A percentile compares a stretch with the other conserved stretches of the same genome.
Evolutionary conservation across 352 stramenopile genomes (phyloP).

Genomic region (Discostella stelligera): DNA sequence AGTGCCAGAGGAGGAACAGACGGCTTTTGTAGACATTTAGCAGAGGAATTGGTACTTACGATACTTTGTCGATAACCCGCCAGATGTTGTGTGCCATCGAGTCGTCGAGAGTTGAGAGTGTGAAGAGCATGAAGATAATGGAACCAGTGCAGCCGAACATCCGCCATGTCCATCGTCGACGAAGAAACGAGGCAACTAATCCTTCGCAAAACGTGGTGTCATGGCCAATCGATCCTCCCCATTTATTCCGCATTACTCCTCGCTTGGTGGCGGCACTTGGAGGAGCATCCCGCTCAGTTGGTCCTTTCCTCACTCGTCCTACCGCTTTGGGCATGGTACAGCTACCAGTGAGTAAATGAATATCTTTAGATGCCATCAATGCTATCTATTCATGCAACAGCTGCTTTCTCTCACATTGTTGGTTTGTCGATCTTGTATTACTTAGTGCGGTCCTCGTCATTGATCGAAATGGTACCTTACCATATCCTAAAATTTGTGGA

Average conservation of each 20-base stretch:
- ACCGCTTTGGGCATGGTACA: constrained; percentile 29
- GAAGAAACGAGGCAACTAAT: constrained; percentile 35
- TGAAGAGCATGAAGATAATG: too few species aligned
- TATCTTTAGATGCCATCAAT: background rate
- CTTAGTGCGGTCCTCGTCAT: constrained; percentile 6
- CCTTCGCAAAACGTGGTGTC: constrained; percentile 42
- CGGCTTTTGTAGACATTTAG: background rate
- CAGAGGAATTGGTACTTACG: background rate
- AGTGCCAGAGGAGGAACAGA: background rate
- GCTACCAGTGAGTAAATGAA: constrained; percentile 13
- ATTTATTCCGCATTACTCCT: constrained; percentile 26
- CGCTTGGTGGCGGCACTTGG: constrained; percentile 20
- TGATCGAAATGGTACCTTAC: constrained; percentile 5
- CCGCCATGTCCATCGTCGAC: constrained; percentile 25
- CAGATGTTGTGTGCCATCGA: too few species aligned
- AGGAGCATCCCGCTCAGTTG: constrained; percentile 10
- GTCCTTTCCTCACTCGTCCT: constrained; percentile 19
- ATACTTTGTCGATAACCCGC: too few species aligned
- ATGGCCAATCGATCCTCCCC: constrained; percentile 32
- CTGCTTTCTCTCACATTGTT: background rate
- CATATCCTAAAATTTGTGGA: constrained; percentile 7
- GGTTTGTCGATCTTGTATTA: background rate
- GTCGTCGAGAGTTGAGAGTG: too few species aligned
- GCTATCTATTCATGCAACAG: background rate
- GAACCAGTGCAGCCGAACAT: background rate